Evolutionary conservation across 225 moss, liverwort and hornwort genomes (phyloP), one percentile per base, ranked within the genome.

Genomic region (Pseudoscleropodium purum): DNA sequence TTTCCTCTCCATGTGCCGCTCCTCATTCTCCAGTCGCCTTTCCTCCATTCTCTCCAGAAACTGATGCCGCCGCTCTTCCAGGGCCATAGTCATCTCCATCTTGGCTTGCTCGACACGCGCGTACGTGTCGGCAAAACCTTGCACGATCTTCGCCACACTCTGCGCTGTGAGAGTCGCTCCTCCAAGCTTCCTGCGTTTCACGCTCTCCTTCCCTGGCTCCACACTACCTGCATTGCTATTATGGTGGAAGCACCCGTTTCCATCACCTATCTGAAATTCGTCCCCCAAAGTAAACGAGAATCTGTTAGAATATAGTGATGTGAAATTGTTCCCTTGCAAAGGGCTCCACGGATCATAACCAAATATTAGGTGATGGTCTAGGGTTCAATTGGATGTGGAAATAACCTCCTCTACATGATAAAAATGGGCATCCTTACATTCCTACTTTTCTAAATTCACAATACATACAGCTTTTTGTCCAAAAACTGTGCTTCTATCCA

Each of bases 31-130:
- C 62, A 92, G 82, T 37, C 94, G 92, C 88, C 94, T 89, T 81
- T 88, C 91, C 83, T 94, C 94, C 92, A 94, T 94, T 39, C 93
- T 82, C 91, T 94, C 93, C 52, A 93, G 63, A 64, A 94, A 93
- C 82, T 93, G 90, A 26, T 92, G 87, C 62, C 91, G 92, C 65
- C 94, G 89, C 87, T 94, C 93, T 82, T 94, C 94, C 82, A 94
- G 84, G 61, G 89, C 84, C 88, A 90, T 66, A 39, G 82, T 85
- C 93, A 94, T 93, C 93, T 94, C 94, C 94, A 94, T 93, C 93
- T 92, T 94, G 60, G 92, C 90, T 84, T 94, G 94, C 85, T 94
- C 93, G 20, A 94, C 90, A 3, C 92, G 88, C 7, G 93, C 91
- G 88, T 91, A 92, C 9, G 94, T 93, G 56, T 94, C 94, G 3